phyloP scores from a whole-genome alignment of 2,329 filamentous ascomycete genomes.

The Diplodia corticola region DNA sequence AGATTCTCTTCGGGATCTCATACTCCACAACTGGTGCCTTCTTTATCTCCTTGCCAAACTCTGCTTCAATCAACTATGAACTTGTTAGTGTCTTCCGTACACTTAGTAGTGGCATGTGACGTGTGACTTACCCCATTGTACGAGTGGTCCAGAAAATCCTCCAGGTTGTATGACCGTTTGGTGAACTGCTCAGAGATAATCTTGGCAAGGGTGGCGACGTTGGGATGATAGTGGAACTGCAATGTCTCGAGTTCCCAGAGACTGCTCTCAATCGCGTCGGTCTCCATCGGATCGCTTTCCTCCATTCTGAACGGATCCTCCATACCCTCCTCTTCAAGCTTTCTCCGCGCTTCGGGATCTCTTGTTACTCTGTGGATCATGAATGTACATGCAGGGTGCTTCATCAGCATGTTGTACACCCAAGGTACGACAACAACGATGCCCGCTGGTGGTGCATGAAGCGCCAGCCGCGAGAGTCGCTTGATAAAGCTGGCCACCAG shows the following conservation, averaged over 20 bases:
- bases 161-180: conserved; percentile 90
- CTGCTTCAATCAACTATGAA: conserved; percentile 74
- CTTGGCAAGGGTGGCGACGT: conserved; percentile 88
- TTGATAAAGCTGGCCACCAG: conserved; percentile 97
- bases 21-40: conserved; percentile 89
- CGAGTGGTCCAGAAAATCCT: conserved; percentile 95
- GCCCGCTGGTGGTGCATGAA: conserved; percentile 86
- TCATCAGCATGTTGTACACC: conserved; percentile 91
- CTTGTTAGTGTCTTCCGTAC: neutral
- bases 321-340: conserved; percentile 62
- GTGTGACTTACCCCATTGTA: conserved; percentile 70
- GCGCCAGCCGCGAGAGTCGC: conserved; percentile 76
- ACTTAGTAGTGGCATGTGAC: neutral
- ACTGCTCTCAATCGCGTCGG: conserved; percentile 84
- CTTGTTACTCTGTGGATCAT: conserved; percentile 83
- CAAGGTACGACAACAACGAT: conserved; percentile 88
- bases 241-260: conserved; percentile 93
- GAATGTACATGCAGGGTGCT: conserved; percentile 87
- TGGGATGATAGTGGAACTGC: conserved; percentile 93
- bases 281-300: conserved; percentile 81
- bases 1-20: conserved; percentile 86
- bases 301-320: conserved; percentile 75
- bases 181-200: conserved; percentile 97
- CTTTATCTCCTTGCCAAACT: conserved; percentile 79
- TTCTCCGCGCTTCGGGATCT: conserved; percentile 58